These are phyloP conservation scores for Drechmeria coniospora DNA, from an alignment of 2,329 filamentous ascomycete species.

Conservation along the genomic window DNA sequence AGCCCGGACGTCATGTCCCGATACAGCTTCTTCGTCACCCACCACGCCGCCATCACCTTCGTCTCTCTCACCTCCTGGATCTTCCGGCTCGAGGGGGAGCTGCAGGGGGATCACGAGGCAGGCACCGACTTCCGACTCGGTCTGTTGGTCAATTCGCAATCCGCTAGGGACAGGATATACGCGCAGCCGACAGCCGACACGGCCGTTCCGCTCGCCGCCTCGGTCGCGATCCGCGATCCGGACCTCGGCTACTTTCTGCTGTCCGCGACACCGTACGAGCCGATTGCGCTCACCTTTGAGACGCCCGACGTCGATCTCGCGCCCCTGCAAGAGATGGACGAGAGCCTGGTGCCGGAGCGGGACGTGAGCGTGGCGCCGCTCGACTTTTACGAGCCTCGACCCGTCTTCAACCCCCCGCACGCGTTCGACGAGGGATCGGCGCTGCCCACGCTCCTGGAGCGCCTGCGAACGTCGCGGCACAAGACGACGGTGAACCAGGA, in stretches of 20 bases:
- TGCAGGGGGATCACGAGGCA: constrained; percentile 37
- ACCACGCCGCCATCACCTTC: constrained; percentile 43
- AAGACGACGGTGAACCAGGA: constrained; percentile 49
- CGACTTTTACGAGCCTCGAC: constrained; percentile 47
- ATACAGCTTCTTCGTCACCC: constrained; percentile 48
- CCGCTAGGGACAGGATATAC: constrained; percentile 41
- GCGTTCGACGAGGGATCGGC: constrained; percentile 41
- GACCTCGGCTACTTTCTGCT: constrained; percentile 50
- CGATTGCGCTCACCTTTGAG: constrained; percentile 44
- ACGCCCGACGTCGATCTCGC: constrained; percentile 35
- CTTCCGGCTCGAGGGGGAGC: constrained; percentile 46
- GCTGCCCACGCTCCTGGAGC: constrained; percentile 39
- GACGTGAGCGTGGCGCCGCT: constrained; percentile 28
- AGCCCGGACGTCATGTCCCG: constrained; percentile 44
- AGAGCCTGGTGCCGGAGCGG: constrained; percentile 26
- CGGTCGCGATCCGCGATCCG: constrained; percentile 39
- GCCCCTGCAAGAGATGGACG: constrained; percentile 24
- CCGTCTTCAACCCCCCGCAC: constrained; percentile 47
- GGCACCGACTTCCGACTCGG: constrained; percentile 48
- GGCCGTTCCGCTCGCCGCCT: constrained; percentile 34
- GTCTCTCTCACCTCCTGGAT: constrained; percentile 48
- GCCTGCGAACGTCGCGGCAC: constrained; percentile 42
- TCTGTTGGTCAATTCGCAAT: constrained; percentile 42
- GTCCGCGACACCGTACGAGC: constrained; percentile 41
- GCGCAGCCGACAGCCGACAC: constrained; percentile 33